Conservation (phyloP, 192 early-diverging fungal species). For the Lobosporangium transversale region DNA sequence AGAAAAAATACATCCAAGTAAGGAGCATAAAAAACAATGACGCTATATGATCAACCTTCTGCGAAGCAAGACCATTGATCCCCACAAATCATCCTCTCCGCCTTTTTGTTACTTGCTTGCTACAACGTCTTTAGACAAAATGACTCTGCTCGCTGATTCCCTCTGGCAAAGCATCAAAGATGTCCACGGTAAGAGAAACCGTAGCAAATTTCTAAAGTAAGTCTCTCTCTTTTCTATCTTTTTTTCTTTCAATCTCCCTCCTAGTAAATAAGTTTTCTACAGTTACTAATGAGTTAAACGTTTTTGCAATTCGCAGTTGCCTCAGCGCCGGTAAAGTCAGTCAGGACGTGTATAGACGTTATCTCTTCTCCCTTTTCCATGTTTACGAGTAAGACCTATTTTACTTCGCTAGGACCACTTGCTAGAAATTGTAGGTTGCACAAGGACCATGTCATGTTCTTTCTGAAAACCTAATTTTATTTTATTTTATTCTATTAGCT, state of each 20-base stretch:
- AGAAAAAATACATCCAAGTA: no score
- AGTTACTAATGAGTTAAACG: background rate
- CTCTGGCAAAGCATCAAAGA: constrained; percentile 62
- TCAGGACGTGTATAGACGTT: constrained; percentile 53
- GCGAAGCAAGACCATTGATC: no score
- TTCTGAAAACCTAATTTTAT: background rate
- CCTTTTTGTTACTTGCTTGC: no score
- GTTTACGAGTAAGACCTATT: constrained; percentile 57
- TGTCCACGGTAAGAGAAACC: constrained; percentile 57
- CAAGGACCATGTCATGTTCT: background rate
- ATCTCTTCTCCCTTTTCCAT: constrained; percentile 58
- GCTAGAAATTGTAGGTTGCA: background rate
- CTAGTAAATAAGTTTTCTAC: background rate
- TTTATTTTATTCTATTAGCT: constrained; percentile 15
- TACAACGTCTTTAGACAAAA: no score
- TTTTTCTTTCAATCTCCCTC: background rate
- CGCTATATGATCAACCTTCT: no score
- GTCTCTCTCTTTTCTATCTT: background rate
- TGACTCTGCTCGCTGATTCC: constrained; percentile 54
- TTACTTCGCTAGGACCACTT: background rate
- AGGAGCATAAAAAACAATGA: no score
- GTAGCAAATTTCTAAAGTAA: constrained; percentile 61
- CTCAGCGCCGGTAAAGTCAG: constrained; percentile 61
- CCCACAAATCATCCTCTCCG: no score
- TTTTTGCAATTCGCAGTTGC: constrained; percentile 29